Evolutionary conservation across 768 basidiomycete genomes (phyloP).

Genomic region (Tulasnella sp.): DNA sequence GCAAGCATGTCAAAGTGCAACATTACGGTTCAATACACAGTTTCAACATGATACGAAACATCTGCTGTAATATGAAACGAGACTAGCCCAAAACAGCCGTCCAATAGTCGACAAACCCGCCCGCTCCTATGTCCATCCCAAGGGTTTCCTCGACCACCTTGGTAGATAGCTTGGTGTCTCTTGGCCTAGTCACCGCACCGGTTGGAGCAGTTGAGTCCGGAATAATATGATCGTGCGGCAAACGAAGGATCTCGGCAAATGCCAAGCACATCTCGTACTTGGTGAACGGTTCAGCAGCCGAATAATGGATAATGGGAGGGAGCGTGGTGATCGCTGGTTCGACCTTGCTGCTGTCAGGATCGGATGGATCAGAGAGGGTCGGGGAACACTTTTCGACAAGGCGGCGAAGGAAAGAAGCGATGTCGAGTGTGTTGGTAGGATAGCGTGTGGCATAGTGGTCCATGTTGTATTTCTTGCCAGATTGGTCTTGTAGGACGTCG

Average conservation of each 20-base stretch:
- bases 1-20: no score
- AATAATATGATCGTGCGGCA: constrained; percentile 63
- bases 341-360: neutral
- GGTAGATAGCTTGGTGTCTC: constrained; percentile 67
- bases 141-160: constrained; percentile 55
- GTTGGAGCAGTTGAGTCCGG: constrained; percentile 57
- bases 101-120: constrained; percentile 83
- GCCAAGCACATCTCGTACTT: constrained; percentile 88
- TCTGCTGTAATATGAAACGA: no score
- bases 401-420: constrained; percentile 71
- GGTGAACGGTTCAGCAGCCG: constrained; percentile 67
- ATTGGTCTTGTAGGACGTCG: constrained; percentile 76
- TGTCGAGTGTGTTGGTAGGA: constrained; percentile 83
- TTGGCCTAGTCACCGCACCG: constrained; percentile 62
- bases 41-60: no score
- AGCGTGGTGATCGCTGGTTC: constrained; percentile 33
- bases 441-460: constrained; percentile 88
- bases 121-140: constrained; percentile 36
- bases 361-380: neutral
- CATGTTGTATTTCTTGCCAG: constrained; percentile 85
- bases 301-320: constrained; percentile 76
- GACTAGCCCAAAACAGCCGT: no score
- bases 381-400: constrained; percentile 34
- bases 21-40: no score
- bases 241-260: constrained; percentile 54